Percentiles rank a stretch among this genome's conserved stretches.
Conservation (phyloP, 305 asterid species). For the Lippia alba region DNA sequence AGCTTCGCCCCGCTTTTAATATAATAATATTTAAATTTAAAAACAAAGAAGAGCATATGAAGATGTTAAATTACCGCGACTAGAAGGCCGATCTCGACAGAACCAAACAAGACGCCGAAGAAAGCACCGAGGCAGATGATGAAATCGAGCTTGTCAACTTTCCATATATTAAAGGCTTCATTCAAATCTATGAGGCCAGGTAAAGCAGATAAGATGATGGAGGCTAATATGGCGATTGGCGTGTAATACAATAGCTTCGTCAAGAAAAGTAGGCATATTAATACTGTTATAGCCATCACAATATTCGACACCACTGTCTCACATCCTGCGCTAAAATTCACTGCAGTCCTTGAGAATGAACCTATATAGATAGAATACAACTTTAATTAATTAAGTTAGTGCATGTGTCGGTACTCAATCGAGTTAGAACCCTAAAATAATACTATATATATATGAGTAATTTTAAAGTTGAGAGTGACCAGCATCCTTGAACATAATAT, state of each 20-base stretch:
- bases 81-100: slow-evolving; percentile 80
- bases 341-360: slow-evolving; percentile 90
- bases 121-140: slow-evolving; percentile 67
- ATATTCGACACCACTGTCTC: slow-evolving; percentile 80
- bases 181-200: slow-evolving; percentile 72
- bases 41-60: not conserved
- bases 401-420: no score
- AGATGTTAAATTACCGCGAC: slow-evolving; percentile 56
- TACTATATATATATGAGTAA: no score
- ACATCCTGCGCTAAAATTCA: slow-evolving; percentile 79
- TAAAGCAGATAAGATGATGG: slow-evolving; percentile 75
- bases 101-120: slow-evolving; percentile 72
- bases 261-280: slow-evolving; percentile 60
- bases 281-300: slow-evolving; percentile 74
- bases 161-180: slow-evolving; percentile 64
- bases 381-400: not conserved
- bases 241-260: slow-evolving; percentile 76
- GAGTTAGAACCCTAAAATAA: no score
- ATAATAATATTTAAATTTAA: not conserved
- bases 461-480: no score
- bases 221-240: slow-evolving; percentile 75
- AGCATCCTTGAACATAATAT: no score
- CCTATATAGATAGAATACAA: slow-evolving; percentile 42
- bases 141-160: slow-evolving; percentile 78
- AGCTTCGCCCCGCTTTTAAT: no score